Conservation (phyloP, 306 rosid species). For the Castanea sativa region DNA sequence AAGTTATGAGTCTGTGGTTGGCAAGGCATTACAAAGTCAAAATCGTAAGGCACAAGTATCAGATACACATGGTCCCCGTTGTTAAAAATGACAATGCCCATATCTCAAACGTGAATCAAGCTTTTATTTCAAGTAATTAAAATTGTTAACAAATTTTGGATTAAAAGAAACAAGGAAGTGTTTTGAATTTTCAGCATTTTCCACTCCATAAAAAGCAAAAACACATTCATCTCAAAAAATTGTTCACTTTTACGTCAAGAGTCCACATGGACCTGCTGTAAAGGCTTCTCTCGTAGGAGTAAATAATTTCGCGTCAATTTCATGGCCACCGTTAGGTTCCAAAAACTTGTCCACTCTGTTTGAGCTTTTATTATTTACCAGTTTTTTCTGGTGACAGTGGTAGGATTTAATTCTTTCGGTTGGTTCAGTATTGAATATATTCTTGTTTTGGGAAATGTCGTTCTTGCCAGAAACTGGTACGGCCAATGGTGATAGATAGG, state of each 20-base stretch:
- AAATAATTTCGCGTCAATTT: background rate
- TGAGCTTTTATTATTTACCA: background rate
- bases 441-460: no score
- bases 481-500: no score
- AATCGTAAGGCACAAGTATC: constrained; percentile 9
- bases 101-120: background rate
- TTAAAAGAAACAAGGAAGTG: no score
- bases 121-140: background rate
- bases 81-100: background rate
- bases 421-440: background rate
- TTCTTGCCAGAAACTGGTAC: no score
- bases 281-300: no score
- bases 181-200: background rate
- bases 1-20: background rate
- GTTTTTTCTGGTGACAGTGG: background rate
- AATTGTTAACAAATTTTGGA: background rate
- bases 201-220: background rate
- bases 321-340: background rate
- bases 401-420: background rate
- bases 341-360: background rate
- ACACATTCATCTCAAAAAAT: accelerated
- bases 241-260: no score
- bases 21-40: constrained; percentile 7
- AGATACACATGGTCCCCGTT: background rate
- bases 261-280: no score